Conservation (phyloP, 2,329 filamentous ascomycete genomes). For the Beauveria sp. region DNA sequence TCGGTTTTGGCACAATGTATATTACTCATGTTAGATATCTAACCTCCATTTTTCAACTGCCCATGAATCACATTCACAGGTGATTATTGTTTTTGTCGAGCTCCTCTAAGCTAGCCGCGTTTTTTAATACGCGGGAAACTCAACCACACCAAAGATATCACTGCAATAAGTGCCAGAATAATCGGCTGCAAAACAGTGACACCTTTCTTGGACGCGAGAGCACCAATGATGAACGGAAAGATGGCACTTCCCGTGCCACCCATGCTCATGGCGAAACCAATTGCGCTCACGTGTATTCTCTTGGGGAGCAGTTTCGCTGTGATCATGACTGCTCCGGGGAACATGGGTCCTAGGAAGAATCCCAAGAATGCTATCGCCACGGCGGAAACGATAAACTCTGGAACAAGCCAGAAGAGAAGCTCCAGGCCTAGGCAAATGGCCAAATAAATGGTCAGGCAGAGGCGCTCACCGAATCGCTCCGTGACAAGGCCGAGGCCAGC, state of each 20-base stretch:
- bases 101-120: slow-evolving; percentile 9
- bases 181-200: slow-evolving; percentile 44
- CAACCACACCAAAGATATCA: slow-evolving; percentile 28
- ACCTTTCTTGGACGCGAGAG: slow-evolving; percentile 45
- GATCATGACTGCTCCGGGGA: slow-evolving; percentile 63
- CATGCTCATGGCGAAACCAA: slow-evolving; percentile 67
- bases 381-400: slow-evolving; percentile 47
- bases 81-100: too few relatives aligned
- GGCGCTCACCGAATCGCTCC: slow-evolving; percentile 56
- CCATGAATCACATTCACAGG: too few relatives aligned
- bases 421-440: slow-evolving; percentile 51
- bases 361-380: slow-evolving; percentile 62
- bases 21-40: too few relatives aligned
- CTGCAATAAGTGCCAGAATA: slow-evolving; percentile 34
- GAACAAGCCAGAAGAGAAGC: slow-evolving; percentile 52
- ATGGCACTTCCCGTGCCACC: slow-evolving; percentile 61
- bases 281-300: slow-evolving; percentile 61
- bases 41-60: too few relatives aligned
- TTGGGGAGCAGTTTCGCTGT: slow-evolving; percentile 63
- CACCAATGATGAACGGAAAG: slow-evolving; percentile 54
- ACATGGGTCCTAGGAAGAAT: slow-evolving; percentile 68
- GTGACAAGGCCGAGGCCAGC: slow-evolving; percentile 64
- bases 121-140: slow-evolving; percentile 29
- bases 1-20: too few relatives aligned
- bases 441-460: slow-evolving; percentile 54